A percentile compares a stretch with the other conserved stretches of the same genome.
These are phyloP conservation scores for Chrysoporthe cubensis DNA, from an alignment of 2,329 filamentous ascomycete genomes.

Conservation along the genomic window DNA sequence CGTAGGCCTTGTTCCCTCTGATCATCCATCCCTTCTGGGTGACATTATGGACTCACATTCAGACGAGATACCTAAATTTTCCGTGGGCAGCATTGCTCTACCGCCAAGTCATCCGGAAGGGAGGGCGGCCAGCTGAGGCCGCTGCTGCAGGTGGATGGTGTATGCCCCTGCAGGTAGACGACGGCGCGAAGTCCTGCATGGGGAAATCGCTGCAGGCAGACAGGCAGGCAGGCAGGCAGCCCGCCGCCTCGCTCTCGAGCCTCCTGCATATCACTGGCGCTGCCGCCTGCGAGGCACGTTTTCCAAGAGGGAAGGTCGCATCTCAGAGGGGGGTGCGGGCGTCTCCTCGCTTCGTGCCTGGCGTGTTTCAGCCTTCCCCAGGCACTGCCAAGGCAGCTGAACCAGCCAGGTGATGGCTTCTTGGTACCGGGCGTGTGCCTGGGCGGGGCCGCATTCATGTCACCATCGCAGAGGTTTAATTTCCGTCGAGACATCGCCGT, in stretches of 20 bases:
- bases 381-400: constrained; percentile 5
- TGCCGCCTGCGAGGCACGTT: background rate
- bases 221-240: no score
- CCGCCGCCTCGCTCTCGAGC: background rate
- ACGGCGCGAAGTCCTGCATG: background rate
- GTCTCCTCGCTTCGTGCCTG: constrained; percentile 2
- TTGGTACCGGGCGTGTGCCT: background rate
- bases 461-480: no score
- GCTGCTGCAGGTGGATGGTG: background rate
- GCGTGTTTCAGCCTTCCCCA: constrained; percentile 10
- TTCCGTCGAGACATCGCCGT: no score
- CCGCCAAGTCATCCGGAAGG: background rate
- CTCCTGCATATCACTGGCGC: background rate
- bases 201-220: background rate
- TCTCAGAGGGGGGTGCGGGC: background rate
- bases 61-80: background rate
- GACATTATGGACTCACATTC: no score
- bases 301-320: background rate
- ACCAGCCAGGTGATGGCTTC: constrained; percentile 6
- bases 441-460: no score
- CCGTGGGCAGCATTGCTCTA: background rate
- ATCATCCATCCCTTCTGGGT: no score
- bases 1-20: background rate
- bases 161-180: background rate
- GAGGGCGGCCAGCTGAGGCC: background rate